These are phyloP conservation scores for Trapa incisa DNA, from an alignment of 345 rosid genomes.

Conservation along the genomic window DNA sequence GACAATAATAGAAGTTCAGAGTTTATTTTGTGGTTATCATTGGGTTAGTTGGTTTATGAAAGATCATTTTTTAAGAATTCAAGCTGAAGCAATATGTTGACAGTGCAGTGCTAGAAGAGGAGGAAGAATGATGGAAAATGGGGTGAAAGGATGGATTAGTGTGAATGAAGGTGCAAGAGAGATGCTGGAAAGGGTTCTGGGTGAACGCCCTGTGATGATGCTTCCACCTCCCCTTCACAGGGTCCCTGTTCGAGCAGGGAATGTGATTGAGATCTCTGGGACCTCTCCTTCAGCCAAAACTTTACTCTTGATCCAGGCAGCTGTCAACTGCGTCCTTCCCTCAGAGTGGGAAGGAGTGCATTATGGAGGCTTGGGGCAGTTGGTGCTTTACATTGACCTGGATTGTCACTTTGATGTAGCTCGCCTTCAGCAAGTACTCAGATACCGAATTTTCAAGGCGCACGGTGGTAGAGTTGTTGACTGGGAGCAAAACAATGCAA, in stretches of 20 bases:
- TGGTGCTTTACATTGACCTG: slow-evolving; percentile 52
- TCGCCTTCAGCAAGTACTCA: slow-evolving; percentile 52
- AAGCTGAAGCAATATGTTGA: background rate
- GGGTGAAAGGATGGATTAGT: slow-evolving; percentile 31
- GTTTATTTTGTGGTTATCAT: background rate
- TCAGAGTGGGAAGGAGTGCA: slow-evolving; percentile 44
- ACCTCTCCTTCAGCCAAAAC: slow-evolving; percentile 68
- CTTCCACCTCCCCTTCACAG: slow-evolving; percentile 55
- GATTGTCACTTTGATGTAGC: slow-evolving; percentile 60
- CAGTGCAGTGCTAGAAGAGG: background rate
- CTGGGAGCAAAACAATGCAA: slow-evolving; percentile 17
- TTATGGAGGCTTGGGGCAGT: slow-evolving; percentile 56
- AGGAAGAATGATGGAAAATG: background rate
- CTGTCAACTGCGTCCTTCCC: slow-evolving; percentile 59
- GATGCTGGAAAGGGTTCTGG: slow-evolving; percentile 40
- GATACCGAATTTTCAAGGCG: slow-evolving; percentile 25
- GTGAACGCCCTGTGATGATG: slow-evolving; percentile 25
- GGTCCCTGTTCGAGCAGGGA: slow-evolving; percentile 52
- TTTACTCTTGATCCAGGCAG: slow-evolving; percentile 52
- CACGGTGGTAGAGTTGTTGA: slow-evolving; percentile 6
- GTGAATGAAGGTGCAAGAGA: slow-evolving; percentile 47
- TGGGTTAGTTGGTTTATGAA: background rate
- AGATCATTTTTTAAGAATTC: background rate
- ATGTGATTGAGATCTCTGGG: slow-evolving; percentile 59
- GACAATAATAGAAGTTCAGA: no score